Base-by-base conservation (phyloP, 2,329 filamentous ascomycete genomes). In the Scedosporium aurantiacum region DNA sequence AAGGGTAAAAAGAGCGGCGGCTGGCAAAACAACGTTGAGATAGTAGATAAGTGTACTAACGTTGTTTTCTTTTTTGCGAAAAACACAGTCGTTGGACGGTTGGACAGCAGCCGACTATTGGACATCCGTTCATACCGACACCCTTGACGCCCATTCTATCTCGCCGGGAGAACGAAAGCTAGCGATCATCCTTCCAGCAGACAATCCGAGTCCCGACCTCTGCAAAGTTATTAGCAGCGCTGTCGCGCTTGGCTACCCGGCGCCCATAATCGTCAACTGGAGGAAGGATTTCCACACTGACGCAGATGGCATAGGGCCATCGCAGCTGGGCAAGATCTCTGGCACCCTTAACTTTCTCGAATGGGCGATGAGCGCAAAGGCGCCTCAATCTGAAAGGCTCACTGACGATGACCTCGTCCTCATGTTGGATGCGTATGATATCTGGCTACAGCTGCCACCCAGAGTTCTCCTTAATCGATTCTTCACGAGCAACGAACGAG, bases 401-500 rank as follows among this genome's bases (percentile, higher is more conserved):
- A 21, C 43, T 5, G 67, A 72, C 5, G 66, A 74, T 10, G 71
- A 74, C 60, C 62, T 75, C 1, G 69, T 70, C 0, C 64, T 75
- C 0, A 65, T 75, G n/a, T 70, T 75, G 1, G 73, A 75, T 25
- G 70, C 72, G 0, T 71, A 75, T 63, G 72, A 75, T 50, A 65
- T 72, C 43, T 75, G 73, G 73, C 75, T 75, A 50, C 73, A 75
- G 58, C 68, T 75, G 0, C 73, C 73, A 0, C 71, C 73, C 0
- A 71, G 71, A 4, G 72, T 74, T 1, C 68, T 75, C 2, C 68
- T 75, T 4, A 62, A 72, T 45, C 69, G 73, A 6, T 75, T 21
- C 18, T 47, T 47, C 43, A 47, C 16, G 16, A 21, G n/a, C 43
- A 47, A 47, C 18, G 43, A n/a, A 21, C 43, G 8, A 21, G 43